Evolutionary conservation across 306 rosid species (phyloP), one percentile per base, ranked within the genome.

Genomic region (Rosa lucieae): DNA sequence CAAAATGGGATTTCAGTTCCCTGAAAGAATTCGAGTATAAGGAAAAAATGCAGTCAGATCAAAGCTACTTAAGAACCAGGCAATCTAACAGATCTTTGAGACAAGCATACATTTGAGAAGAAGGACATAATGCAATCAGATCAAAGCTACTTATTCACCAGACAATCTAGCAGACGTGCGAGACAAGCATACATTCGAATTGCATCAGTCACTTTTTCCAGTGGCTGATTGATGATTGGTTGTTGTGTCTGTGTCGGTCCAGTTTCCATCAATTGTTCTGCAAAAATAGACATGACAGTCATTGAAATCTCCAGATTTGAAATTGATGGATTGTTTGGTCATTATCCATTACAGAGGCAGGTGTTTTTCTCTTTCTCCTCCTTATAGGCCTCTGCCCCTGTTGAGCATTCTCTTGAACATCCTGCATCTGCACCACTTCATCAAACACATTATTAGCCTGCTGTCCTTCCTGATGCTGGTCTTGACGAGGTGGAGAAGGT

Each of bases 181-280:
- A 47, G 49, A 79, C 79, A 76, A 32, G 37, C 82, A 35, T 89
- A 95, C 99, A 70, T 82, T 74, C 86, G 86, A 76, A 92, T 89
- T 26, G 92, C 87, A 81, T 88, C 87, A 15, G 97, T 90, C 44
- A 91, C 82, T 80, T 80, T 80, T 84, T 91, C 97, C 81, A 73
- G 56, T 3, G 87, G 84, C 42, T 68, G 80, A 58, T 87, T 58
- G 70, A 46, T 83, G 55, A 80, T 26, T 5, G 82, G 84, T 15
- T 42, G 86, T 78, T 86, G 99, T 67, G 93, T 94, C 84, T 89
- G 97, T 1, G 99, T 87, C 10, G 82, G 90, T 67, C 89, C 97
- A 74, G 97, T 94, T 83, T 92, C 97, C 85, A 89, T 90, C 52
- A 92, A 70, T 23, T 91, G 80, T 75, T 92, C 99, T 92, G 92